Evolutionary conservation across 805 yeast genomes (phyloP).

Genomic region (Tetrapisispora iriomotensis): DNA sequence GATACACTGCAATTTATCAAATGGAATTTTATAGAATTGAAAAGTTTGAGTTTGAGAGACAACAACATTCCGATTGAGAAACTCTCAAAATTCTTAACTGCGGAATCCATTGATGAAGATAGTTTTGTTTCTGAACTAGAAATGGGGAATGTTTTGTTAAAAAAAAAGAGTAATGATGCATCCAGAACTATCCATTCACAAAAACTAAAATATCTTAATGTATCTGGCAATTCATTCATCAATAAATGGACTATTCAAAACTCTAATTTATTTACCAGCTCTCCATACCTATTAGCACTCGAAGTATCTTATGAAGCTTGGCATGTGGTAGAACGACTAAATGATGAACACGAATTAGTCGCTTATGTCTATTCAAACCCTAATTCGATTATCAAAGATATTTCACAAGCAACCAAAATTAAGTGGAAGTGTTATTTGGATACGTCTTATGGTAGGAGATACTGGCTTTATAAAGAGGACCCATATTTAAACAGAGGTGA

Average conservation of each 20-base stretch:
- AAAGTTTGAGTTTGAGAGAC: slow-evolving; percentile 30
- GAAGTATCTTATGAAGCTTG: slow-evolving; percentile 53
- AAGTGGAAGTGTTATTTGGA: slow-evolving; percentile 30
- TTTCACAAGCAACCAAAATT: slow-evolving; percentile 12
- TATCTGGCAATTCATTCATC: slow-evolving; percentile 52
- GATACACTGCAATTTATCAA: slow-evolving; percentile 32
- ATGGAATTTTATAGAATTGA: slow-evolving; percentile 31
- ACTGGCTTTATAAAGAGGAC: slow-evolving; percentile 59
- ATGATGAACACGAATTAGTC: slow-evolving; percentile 19
- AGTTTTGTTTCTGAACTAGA: background rate
- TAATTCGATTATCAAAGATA: slow-evolving; percentile 16
- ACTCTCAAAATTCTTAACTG: slow-evolving; percentile 29
- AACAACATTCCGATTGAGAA: slow-evolving; percentile 28
- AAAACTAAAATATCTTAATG: slow-evolving; percentile 48
- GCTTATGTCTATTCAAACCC: slow-evolving; percentile 14
- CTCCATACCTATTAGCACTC: slow-evolving; percentile 45
- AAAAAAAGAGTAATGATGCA: background rate
- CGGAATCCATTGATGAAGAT: slow-evolving; percentile 4
- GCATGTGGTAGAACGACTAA: slow-evolving; percentile 26
- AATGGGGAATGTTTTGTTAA: background rate
- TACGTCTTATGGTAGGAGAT: slow-evolving; percentile 54
- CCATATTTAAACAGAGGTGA: slow-evolving; percentile 28
- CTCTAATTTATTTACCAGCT: slow-evolving; percentile 35
- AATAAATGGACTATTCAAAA: slow-evolving; percentile 52
- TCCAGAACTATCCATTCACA: slow-evolving; percentile 9